Base-by-base conservation (phyloP, 106 monocot species). In the Posidonia australis region DNA sequence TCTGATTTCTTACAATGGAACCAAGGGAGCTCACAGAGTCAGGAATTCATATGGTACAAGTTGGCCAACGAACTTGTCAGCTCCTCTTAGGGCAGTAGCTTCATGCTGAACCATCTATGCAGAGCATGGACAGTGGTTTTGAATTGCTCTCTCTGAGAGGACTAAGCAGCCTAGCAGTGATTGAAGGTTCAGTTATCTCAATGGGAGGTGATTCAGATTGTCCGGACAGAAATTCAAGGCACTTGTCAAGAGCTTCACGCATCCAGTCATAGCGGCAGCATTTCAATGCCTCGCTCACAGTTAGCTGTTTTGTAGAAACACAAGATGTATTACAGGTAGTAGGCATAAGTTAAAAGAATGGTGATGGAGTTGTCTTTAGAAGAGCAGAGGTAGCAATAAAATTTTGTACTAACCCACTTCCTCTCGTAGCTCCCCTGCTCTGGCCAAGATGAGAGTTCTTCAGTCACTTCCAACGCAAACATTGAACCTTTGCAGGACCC, bases 241-340 rank as follows among this genome's bases (percentile, higher is more conserved):
- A 76, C 5, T 65, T 70, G 1, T 68, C 10, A 9, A 90, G 71
- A 27, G 86, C 90, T 42, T 90, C 83, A 10, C 76, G 66, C 90
- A 90, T 90, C 90, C 90, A 90, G 10, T 80, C 76, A 32, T 90
- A 90, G 27, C 90, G 86, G 58, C 90, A 86, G n/a, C 76, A 68
- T 41, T 72, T n/a, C 54, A 26, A 64, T 41, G 90, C 86, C 56
- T 90, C 83, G 45, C 31, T 44, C 20, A 80, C 70, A 26, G 60
- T 55, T 3, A 90, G 68, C 90, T 90, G 78, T 80, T 44, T 51
- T 64, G 27, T 29, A 6, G 16, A 13, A 58, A 5, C 1, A 7
- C 12, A 29, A 62, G 11, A 11, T 10, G 20, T n/a, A n/a, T n/a
- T n/a, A n/a, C n/a, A n/a, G n/a, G n/a, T n/a, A 22, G 19, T 58